Evolutionary conservation across 352 stramenopile species (phyloP), one percentile per base, ranked within the genome.

Genomic region (Salisapilia sapeloensis): DNA sequence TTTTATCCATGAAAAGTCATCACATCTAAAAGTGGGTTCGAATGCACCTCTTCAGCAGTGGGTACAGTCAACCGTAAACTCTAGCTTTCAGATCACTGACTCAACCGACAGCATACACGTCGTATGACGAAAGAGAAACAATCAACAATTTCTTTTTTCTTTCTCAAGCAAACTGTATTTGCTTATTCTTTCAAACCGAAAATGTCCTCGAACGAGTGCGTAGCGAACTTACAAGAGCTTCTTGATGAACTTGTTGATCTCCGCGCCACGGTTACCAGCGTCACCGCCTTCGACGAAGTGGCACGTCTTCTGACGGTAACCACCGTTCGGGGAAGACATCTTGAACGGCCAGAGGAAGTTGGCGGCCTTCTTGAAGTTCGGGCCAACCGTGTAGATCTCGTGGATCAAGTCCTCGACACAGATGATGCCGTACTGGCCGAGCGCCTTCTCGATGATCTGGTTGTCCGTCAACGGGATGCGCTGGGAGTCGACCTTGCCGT

Each of bases 331-430:
- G 32, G 82, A 95, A 50, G 91, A 97, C 23, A 99, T 75, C 86
- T 99, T 97, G 85, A 99, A 98, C 11, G 96, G 94, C 94, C 94
- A 99, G 41, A 99, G 77, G 70, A 99, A 99, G 91, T 99, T 99
- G 42, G 94, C 92, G 32, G 86, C 94, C 51, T 96, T 51, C 82
- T 98, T 98, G 87, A 99, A 99, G 82, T 98, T 56, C 37, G 95
- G 89, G 51, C 96, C 95, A 40, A 97, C 86, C 42, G 94, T 99
- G 85, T 83, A 97, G 47, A 99, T 93, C 64, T 99, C 94, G 79
- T 99, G 93, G 62, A 99, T 96, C 32, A 99, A 53, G 64, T 99
- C 94, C 40, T 98, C 94, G 45, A 97, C 87, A 80, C 96, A 99
- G 60, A 97, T 93, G 56, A 99, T 96, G 38, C 93, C 93, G 43